Base-by-base conservation (phyloP, 352 stramenopile species). In the Plasmopara viticola region DNA sequence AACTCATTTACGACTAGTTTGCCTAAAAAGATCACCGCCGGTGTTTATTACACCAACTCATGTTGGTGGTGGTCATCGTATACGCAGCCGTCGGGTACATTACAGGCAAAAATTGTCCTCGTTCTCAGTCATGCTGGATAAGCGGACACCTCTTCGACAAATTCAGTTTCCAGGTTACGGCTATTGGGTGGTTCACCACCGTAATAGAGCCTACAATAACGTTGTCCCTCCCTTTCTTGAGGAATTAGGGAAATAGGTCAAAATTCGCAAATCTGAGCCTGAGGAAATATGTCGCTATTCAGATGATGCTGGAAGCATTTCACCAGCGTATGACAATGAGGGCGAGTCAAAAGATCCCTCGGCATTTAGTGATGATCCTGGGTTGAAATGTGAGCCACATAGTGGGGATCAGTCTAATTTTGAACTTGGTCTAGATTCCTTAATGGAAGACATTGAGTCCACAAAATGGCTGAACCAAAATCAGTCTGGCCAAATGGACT, bases 1-100 rank as follows among this genome's bases (percentile, higher is more conserved):
- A 14, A 17, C 4, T 38, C 2, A 48, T 35, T n/a, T 48, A 48
- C 25, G 43, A 48, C 28, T 38, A 5, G 43, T 38, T 48, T 38
- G 25, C 43, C 28, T 3, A 15, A 5, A 15, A 48, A 25, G 43
- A 13, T 15, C 25, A 13, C 25, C 43, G 4, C 43, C 43, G 25
- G 43, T 38, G 20, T 48, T 20, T 5, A 38, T 35, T 25, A 35
- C 25, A 41, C n/a, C 20, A 3, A 3, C 20, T 25, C 20, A 25
- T 25, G 37, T 41, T 8, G n/a, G 8, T 9, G 37, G 37, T 17
- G 37, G 37, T 7, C 37, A 18, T 18, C 13, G 37, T 41, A 18
- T 13, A 7, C n/a, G 37, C n/a, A 41, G 31, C 18, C 37, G n/a
- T 2, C 37, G 9, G 7, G 12, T 41, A 2, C 4, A 41, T 8